These are phyloP conservation scores for Botryotinia convoluta DNA, from an alignment of 2,329 filamentous ascomycete species.

Conservation along the genomic window DNA sequence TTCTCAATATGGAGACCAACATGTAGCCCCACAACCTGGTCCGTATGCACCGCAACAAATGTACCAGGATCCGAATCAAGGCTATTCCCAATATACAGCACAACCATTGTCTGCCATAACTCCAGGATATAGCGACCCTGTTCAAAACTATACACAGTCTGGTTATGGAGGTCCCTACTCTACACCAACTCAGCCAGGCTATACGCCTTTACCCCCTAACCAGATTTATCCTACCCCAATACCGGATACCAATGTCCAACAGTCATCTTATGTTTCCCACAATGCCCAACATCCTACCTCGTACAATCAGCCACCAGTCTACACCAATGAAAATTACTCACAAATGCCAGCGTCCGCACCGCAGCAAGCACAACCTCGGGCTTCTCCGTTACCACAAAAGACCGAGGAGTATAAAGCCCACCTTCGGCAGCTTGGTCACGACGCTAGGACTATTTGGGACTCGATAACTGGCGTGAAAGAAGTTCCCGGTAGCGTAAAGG, in stretches of 20 bases:
- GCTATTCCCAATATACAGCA: slow-evolving; percentile 29
- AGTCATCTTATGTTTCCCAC: slow-evolving; percentile 27
- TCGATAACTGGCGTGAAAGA: slow-evolving; percentile 57
- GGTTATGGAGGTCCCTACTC: slow-evolving; percentile 32
- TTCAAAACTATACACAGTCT: slow-evolving; percentile 33
- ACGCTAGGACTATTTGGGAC: slow-evolving; percentile 62
- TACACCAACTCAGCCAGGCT: slow-evolving; percentile 25
- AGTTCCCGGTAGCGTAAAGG: slow-evolving; percentile 59
- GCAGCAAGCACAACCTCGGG: slow-evolving; percentile 24
- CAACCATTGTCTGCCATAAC: slow-evolving; percentile 27
- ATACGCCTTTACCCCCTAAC: slow-evolving; percentile 25
- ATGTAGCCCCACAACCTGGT: slow-evolving; percentile 35
- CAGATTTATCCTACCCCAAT: slow-evolving; percentile 27
- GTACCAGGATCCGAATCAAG: slow-evolving; percentile 31
- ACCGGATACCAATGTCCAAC: slow-evolving; percentile 26
- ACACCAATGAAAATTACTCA: slow-evolving; percentile 23
- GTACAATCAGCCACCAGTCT: slow-evolving; percentile 31
- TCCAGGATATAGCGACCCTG: slow-evolving; percentile 29
- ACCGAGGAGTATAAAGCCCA: slow-evolving; percentile 47
- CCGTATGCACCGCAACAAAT: slow-evolving; percentile 34
- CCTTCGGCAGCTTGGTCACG: slow-evolving; percentile 52
- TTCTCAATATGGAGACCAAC: slow-evolving; percentile 38
- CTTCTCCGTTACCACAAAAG: slow-evolving; percentile 33
- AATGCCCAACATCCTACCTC: slow-evolving; percentile 26
- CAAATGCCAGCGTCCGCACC: not conserved